Conservation (phyloP, 2,329 filamentous ascomycete genomes). For the Bipolaris victoriae region DNA sequence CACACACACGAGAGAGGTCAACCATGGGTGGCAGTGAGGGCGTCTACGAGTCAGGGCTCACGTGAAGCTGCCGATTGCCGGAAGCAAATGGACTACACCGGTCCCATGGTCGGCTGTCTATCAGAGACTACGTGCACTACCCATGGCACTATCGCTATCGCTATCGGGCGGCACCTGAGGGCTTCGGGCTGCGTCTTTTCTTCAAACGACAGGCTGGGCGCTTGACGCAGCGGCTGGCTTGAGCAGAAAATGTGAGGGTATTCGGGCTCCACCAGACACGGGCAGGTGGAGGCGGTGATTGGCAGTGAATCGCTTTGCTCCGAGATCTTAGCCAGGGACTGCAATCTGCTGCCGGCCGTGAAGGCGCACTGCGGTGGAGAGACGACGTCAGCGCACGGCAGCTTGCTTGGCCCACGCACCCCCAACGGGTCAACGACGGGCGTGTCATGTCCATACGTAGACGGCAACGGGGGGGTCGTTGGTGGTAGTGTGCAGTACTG, state of each 20-base stretch:
- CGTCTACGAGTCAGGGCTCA: neutral
- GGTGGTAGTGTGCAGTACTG: neutral
- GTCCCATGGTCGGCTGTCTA: no score
- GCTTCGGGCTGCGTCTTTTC: conserved; percentile 32
- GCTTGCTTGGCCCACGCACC: conserved; percentile 16
- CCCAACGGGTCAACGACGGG: neutral
- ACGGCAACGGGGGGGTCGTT: neutral
- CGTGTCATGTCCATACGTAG: neutral
- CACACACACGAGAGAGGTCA: neutral
- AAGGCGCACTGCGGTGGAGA: conserved; percentile 17
- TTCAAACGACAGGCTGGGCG: conserved; percentile 27
- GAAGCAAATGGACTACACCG: neutral
- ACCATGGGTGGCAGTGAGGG: neutral
- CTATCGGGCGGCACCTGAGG: conserved; percentile 18
- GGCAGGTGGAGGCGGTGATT: conserved; percentile 22
- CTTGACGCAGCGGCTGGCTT: conserved; percentile 25
- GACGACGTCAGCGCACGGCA: conserved; percentile 35
- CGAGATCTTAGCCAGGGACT: conserved; percentile 28
- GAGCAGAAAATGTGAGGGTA: conserved; percentile 23
- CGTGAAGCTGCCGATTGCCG: conserved; percentile 8
- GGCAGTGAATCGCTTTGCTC: conserved; percentile 15
- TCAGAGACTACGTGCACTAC: no score
- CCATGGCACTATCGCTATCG: conserved; percentile 3
- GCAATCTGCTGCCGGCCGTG: conserved; percentile 24
- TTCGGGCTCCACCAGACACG: conserved; percentile 23